These are phyloP conservation scores for Xylariomycetidae sp. DNA, from an alignment of 2,329 filamentous ascomycete genomes.

Conservation along the genomic window DNA sequence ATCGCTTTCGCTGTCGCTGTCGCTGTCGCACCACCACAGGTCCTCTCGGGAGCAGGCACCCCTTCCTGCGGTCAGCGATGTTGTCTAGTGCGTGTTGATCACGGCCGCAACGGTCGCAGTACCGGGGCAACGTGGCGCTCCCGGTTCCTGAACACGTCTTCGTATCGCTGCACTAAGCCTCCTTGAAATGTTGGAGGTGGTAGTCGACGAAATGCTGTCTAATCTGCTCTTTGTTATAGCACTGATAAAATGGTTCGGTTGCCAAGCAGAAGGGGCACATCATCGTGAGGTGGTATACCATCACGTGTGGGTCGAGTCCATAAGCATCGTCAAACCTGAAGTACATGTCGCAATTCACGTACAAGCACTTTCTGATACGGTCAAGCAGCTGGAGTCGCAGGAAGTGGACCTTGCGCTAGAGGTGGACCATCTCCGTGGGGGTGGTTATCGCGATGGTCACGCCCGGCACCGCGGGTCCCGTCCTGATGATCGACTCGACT, in stretches of 20 bases:
- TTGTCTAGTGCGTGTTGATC: constrained; percentile 5
- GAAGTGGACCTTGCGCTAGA: constrained; percentile 31
- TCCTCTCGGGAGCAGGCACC: constrained; percentile 3
- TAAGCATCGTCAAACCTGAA: constrained; percentile 26
- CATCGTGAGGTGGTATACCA: constrained; percentile 25
- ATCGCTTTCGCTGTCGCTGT: too few species aligned
- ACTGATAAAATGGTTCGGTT: constrained; percentile 26
- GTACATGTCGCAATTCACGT: constrained; percentile 29
- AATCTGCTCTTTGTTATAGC: constrained; percentile 17
- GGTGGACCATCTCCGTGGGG: constrained; percentile 31
- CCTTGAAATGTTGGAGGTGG: constrained; percentile 15
- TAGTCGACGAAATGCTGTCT: constrained; percentile 16
- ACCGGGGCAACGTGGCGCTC: background rate
- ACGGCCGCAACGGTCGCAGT: constrained; percentile 14
- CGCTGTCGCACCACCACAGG: too few species aligned
- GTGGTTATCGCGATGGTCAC: constrained; percentile 35
- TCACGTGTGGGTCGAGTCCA: constrained; percentile 32
- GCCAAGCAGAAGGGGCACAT: constrained; percentile 23
- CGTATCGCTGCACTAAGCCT: constrained; percentile 3
- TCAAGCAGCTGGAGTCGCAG: constrained; percentile 30
- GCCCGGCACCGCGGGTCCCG: constrained; percentile 29
- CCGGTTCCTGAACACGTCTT: background rate
- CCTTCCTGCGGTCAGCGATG: constrained; percentile 3
- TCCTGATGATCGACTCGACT: constrained; percentile 33
- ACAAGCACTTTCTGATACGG: constrained; percentile 34